A percentile compares a stretch with the other conserved stretches of the same genome.
phyloP scores from a whole-genome alignment of 768 basidiomycete species.

The Mycena crocata region DNA sequence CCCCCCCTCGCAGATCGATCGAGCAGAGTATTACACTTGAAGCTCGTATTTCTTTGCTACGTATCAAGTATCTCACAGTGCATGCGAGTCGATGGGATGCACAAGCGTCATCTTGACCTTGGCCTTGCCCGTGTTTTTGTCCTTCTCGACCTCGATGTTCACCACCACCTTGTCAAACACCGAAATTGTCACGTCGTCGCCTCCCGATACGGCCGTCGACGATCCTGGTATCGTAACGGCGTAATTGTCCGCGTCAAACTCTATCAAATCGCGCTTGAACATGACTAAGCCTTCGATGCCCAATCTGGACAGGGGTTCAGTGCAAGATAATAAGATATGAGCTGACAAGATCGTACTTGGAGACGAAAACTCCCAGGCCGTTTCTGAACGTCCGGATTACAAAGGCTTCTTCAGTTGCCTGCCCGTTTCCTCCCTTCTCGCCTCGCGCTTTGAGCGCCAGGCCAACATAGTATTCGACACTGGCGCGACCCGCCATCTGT shows the following conservation, averaged over 20 bases:
- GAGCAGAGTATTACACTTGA: too few species aligned
- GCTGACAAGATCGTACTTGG: constrained; percentile 75
- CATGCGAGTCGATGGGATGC: constrained; percentile 69
- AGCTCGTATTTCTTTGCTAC: too few species aligned
- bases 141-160: constrained; percentile 93
- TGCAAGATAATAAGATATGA: background rate
- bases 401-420: constrained; percentile 85
- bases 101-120: constrained; percentile 87
- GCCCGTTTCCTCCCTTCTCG: constrained; percentile 48
- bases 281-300: constrained; percentile 95
- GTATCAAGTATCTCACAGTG: constrained; percentile 44
- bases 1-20: constrained; percentile 1
- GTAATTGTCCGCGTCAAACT: constrained; percentile 94
- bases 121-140: constrained; percentile 91
- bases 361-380: constrained; percentile 96
- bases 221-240: constrained; percentile 75
- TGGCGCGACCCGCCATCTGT: constrained; percentile 96
- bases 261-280: constrained; percentile 85
- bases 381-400: constrained; percentile 96
- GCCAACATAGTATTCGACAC: constrained; percentile 97
- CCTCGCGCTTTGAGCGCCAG: constrained; percentile 84
- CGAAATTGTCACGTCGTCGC: constrained; percentile 69
- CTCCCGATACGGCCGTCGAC: constrained; percentile 33
- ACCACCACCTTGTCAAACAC: constrained; percentile 96
- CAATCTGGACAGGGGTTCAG: constrained; percentile 61